Evolutionary conservation across 495 filamentous ascomycete genomes (phyloP).

Genomic region (Talaromyces thailandensis): DNA sequence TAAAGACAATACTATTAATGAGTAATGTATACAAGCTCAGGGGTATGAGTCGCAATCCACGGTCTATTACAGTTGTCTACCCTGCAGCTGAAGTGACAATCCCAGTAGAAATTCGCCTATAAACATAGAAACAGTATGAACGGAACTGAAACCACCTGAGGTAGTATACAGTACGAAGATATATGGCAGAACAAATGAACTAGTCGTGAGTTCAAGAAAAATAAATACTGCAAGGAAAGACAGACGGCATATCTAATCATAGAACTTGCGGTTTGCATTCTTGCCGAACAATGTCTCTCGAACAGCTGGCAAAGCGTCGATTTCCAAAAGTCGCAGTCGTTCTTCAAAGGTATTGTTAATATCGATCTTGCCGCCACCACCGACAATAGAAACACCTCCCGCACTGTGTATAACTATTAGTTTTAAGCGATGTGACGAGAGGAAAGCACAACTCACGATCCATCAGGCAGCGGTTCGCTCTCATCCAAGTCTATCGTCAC

Average conservation of each 20-base stretch:
- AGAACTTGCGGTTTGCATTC: constrained; percentile 90
- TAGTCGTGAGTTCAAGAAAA: background rate
- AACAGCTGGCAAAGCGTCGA: constrained; percentile 75
- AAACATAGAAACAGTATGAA: background rate
- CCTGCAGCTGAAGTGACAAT: background rate
- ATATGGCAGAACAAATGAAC: background rate
- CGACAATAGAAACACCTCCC: constrained; percentile 73
- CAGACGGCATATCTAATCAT: constrained; percentile 50
- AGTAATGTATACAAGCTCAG: background rate
- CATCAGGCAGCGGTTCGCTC: constrained; percentile 68
- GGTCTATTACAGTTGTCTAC: background rate
- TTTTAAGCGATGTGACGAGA: constrained; percentile 1
- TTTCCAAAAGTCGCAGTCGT: constrained; percentile 73
- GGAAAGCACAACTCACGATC: constrained; percentile 55
- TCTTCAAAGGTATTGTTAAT: constrained; percentile 98
- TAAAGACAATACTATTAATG: background rate
- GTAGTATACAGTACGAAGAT: background rate
- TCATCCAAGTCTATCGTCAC: constrained; percentile 67
- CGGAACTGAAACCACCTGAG: background rate
- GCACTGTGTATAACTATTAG: constrained; percentile 43
- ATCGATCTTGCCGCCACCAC: constrained; percentile 85
- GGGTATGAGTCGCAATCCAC: background rate
- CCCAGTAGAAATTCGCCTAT: background rate
- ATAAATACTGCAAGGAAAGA: background rate
- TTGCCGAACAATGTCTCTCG: constrained; percentile 80